Evolutionary conservation across 257 asterid species (phyloP), one percentile per base, ranked within the genome.

Genomic region (Penstemon eatonii): DNA sequence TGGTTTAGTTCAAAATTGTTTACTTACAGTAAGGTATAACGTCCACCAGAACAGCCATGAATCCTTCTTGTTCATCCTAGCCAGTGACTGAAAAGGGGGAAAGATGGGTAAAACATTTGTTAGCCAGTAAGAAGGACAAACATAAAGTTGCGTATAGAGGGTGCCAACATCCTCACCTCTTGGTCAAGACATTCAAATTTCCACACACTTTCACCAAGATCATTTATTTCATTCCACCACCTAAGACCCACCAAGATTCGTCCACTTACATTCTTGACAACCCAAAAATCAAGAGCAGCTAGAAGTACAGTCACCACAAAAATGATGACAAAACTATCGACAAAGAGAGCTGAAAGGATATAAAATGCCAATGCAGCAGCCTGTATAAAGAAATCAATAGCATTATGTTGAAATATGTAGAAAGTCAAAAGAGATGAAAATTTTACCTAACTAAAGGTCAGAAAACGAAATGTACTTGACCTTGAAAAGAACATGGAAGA

Each of bases 1-100:
- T 57, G n/a, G 55, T 42, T 70, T 51, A 18, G 41, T 66, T 59
- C 60, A 61, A 56, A 57, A 66, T 33, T 58, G 5, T 51, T 60
- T 69, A 72, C 96, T 82, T 83, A 90, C 98, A 38, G 96, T 78
- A 66, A 93, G 83, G 81, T 90, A 93, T 56, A 93, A 77, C 54
- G 99, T 93, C 99, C 99, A 93, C 99, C 99, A 90, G 78, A 93
- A 93, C 42, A 93, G 87, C 99, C 97, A 90, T 61, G 97, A 85
- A 76, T 93, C 99, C 87, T 93, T 90, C 89, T 90, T 89, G 88
- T 93, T 93, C 87, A 93, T 90, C 71, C 96, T 84, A 80, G 97
- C 88, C 88, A 93, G 66, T 49, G 99, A 88, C 97, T 93, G 78
- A 65, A 73, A 67, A 62, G 25, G 55, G 68, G n/a, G 57, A 56